phyloP scores from a whole-genome alignment of 2,329 filamentous ascomycete genomes.

The Pestalotiopsis sp. region DNA sequence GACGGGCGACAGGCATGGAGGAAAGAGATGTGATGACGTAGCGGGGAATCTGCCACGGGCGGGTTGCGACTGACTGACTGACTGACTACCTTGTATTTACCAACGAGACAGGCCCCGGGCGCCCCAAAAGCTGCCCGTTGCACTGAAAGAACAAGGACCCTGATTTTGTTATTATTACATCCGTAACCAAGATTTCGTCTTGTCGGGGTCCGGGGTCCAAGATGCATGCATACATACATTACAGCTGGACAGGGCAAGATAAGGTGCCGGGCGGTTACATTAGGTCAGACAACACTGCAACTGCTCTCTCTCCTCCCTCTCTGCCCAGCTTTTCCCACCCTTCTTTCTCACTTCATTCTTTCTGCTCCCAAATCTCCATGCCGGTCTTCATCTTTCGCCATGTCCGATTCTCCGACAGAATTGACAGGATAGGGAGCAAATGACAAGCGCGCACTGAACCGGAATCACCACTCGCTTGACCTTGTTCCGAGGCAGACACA shows the following conservation, averaged over 20 bases:
- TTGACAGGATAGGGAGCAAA: neutral
- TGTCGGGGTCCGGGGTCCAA: neutral
- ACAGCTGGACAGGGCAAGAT: neutral
- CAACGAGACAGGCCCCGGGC: no score
- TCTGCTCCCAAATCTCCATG: no score
- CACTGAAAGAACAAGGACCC: conserved; percentile 19
- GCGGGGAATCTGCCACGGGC: no score
- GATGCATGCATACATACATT: neutral
- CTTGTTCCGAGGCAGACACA: neutral
- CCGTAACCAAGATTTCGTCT: neutral
- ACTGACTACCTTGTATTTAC: no score
- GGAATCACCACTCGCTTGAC: neutral
- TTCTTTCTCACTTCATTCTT: neutral
- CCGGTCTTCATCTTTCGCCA: no score
- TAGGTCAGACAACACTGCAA: neutral
- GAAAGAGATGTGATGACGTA: no score
- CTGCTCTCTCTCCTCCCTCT: no score
- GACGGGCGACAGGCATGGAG: no score
- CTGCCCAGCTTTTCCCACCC: neutral
- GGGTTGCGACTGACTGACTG: no score
- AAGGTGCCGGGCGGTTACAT: neutral
- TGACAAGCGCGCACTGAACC: neutral
- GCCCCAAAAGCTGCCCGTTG: no score
- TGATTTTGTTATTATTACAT: conserved; percentile 18
- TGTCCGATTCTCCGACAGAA: neutral